phyloP scores from a whole-genome alignment of 139 green algal genomes.

The Klebsormidium nitens region DNA sequence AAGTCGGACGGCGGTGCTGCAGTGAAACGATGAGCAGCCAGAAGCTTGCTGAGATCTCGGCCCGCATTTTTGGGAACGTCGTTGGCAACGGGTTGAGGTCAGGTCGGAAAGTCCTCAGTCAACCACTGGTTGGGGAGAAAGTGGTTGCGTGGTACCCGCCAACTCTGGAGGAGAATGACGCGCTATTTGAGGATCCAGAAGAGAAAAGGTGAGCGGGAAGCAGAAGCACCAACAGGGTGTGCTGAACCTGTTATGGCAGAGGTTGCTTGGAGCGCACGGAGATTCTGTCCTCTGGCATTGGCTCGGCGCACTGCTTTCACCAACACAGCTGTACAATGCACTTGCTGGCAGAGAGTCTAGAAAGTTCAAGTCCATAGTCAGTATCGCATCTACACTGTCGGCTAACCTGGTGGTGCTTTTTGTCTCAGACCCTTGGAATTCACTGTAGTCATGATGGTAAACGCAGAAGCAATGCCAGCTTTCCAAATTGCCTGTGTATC shows the following conservation, averaged over 20 bases:
- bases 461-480: no score
- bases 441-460: not conserved
- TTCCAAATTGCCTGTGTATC: not conserved
- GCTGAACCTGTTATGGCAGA: not conserved
- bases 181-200: constrained; percentile 48
- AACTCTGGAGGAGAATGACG: constrained; percentile 42
- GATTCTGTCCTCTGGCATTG: not conserved
- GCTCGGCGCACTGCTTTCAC: no score
- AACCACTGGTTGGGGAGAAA: constrained; percentile 44
- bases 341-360: not conserved
- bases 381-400: not conserved
- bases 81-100: constrained; percentile 60
- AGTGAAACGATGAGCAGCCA: no score
- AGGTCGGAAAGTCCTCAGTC: constrained; percentile 56
- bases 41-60: constrained; percentile 47
- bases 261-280: not conserved
- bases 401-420: not conserved
- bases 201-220: constrained; percentile 40
- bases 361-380: constrained; percentile 5
- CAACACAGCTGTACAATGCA: not conserved
- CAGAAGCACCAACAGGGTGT: not conserved
- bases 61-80: constrained; percentile 60
- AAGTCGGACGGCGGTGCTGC: no score
- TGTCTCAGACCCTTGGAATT: not conserved
- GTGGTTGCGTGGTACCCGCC: constrained; percentile 52